A percentile compares a stretch with the other conserved stretches of the same genome.
Evolutionary conservation across 345 rosid species (phyloP).

Genomic region (Corymbia maculata): DNA sequence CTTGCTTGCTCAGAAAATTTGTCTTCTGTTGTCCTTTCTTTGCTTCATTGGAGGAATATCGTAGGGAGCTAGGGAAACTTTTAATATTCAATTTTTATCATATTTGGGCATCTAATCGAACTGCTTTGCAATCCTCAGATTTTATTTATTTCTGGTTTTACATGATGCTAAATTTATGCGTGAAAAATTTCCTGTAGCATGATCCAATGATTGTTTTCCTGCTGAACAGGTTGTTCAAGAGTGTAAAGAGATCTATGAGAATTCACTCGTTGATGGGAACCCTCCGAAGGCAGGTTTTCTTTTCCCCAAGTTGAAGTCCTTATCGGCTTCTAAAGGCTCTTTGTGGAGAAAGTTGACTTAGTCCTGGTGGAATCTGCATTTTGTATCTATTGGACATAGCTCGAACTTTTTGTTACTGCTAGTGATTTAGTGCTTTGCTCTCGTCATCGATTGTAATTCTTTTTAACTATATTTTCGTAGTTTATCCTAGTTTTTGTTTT

Average conservation of each 20-base stretch:
- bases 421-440: neutral
- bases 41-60: neutral
- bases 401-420: neutral
- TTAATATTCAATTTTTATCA: neutral
- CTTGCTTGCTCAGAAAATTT: neutral
- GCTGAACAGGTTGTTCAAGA: constrained; percentile 80
- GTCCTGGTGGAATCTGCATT: neutral
- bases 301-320: constrained; percentile 77
- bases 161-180: neutral
- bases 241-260: constrained; percentile 92
- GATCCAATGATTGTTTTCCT: neutral
- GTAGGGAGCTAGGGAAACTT: neutral
- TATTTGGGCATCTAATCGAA: neutral
- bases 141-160: neutral
- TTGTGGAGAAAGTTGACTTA: constrained; percentile 70
- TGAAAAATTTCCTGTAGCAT: neutral
- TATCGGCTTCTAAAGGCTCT: constrained; percentile 55
- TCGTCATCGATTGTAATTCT: neutral
- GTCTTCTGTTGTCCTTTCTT: neutral
- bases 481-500: neutral
- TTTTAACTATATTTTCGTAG: neutral
- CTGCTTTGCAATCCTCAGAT: neutral
- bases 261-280: constrained; percentile 71
- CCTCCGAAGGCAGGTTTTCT: constrained; percentile 85
- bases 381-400: neutral